Evolutionary conservation across 805 yeast genomes (phyloP).

Genomic region (Lachancea fermentati): DNA sequence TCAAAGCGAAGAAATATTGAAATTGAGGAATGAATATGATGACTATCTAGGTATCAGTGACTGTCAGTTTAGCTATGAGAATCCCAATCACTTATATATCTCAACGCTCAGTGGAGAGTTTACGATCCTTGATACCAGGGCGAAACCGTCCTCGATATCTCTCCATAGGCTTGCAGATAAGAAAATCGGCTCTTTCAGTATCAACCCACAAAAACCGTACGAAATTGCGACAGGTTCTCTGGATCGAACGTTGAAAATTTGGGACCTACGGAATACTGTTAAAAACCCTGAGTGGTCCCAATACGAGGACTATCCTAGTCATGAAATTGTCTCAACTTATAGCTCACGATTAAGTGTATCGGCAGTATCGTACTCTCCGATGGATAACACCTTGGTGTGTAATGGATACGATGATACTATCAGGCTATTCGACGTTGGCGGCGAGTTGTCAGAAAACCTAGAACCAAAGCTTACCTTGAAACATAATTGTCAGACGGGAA

Average conservation of each 20-base stretch:
- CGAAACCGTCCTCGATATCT: conserved; percentile 29
- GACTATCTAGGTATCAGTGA: conserved; percentile 69
- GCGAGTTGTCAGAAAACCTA: conserved; percentile 32
- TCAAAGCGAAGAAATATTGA: conserved; percentile 55
- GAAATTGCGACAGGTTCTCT: conserved; percentile 84
- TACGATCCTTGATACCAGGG: conserved; percentile 65
- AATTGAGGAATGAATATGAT: conserved; percentile 48
- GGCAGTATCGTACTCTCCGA: conserved; percentile 71
- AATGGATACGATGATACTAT: conserved; percentile 91
- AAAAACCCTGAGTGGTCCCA: conserved; percentile 52
- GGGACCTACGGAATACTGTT: conserved; percentile 70
- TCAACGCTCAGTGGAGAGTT: conserved; percentile 80
- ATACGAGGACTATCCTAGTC: conserved; percentile 38
- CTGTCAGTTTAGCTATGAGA: conserved; percentile 45
- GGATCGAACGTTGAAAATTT: conserved; percentile 75
- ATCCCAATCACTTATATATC: conserved; percentile 55
- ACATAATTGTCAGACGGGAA: conserved; percentile 94
- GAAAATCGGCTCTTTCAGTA: conserved; percentile 83
- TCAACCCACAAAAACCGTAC: conserved; percentile 61
- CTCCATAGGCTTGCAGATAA: conserved; percentile 73
- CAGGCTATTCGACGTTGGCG: conserved; percentile 54
- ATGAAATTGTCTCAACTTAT: conserved; percentile 48
- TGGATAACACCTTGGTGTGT: conserved; percentile 65
- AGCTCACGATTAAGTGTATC: conserved; percentile 75
- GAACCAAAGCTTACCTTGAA: conserved; percentile 58